These are phyloP conservation scores for Murraya koenigii DNA, from an alignment of 345 rosid genomes.

Conservation along the genomic window DNA sequence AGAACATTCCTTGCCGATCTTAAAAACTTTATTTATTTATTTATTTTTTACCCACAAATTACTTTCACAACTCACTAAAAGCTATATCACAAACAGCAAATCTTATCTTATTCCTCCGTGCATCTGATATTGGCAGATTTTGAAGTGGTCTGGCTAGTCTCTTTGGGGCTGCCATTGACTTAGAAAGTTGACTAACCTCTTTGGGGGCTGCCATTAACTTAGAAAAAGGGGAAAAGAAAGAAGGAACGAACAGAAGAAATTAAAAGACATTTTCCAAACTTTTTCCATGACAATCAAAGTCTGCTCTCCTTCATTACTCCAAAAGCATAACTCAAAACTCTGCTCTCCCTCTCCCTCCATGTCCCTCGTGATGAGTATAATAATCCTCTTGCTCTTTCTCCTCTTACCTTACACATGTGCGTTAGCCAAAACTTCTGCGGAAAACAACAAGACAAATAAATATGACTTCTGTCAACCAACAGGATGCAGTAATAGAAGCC, in stretches of 20 bases:
- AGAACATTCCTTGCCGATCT: too few species aligned
- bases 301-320: too few species aligned
- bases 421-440: not conserved
- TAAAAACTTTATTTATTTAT: too few species aligned
- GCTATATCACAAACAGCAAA: too few species aligned
- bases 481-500: not conserved
- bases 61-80: too few species aligned
- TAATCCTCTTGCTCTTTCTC: conserved; percentile 5
- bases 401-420: not conserved
- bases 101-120: too few species aligned
- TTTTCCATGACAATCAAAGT: not conserved
- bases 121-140: too few species aligned
- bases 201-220: not conserved
- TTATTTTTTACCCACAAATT: too few species aligned
- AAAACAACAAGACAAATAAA: not conserved
- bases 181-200: too few species aligned
- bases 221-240: too few species aligned
- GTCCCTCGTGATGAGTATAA: not conserved
- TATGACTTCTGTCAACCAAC: conserved; percentile 1
- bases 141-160: not conserved
- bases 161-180: not conserved
- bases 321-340: not conserved
- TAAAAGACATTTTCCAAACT: not conserved
- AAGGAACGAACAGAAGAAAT: too few species aligned
- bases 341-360: not conserved